These are phyloP conservation scores for Turnera subulata DNA, from an alignment of 345 rosid species.

Conservation along the genomic window DNA sequence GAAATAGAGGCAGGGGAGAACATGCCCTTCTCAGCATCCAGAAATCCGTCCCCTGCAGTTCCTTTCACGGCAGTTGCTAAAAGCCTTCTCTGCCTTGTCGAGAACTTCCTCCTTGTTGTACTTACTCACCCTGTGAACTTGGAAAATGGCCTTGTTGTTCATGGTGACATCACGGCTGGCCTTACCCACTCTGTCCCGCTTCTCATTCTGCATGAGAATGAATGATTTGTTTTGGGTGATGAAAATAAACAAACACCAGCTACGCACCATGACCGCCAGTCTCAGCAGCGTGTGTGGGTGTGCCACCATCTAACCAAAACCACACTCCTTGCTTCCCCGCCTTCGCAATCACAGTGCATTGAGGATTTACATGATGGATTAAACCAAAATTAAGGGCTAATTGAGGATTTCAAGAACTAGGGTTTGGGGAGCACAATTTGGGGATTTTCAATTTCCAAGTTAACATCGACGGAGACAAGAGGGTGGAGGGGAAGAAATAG, in stretches of 20 bases:
- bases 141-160: conserved; percentile 91
- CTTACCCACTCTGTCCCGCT: conserved; percentile 87
- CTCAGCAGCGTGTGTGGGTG: too few relatives aligned
- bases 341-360: too few relatives aligned
- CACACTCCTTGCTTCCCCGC: too few relatives aligned
- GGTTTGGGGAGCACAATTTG: too few relatives aligned
- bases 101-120: conserved; percentile 67
- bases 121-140: conserved; percentile 85
- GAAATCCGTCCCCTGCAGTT: conserved; percentile 80
- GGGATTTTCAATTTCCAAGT: too few relatives aligned
- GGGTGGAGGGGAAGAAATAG: too few relatives aligned
- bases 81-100: conserved; percentile 78
- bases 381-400: too few relatives aligned
- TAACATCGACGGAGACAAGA: too few relatives aligned
- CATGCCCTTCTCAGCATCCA: conserved; percentile 91
- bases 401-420: too few relatives aligned
- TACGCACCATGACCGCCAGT: too few relatives aligned
- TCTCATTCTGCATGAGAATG: conserved; percentile 56
- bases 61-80: conserved; percentile 73
- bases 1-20: conserved; percentile 38
- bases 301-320: too few relatives aligned
- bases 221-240: not conserved
- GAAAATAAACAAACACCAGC: not conserved
- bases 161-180: conserved; percentile 93
- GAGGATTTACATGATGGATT: too few relatives aligned